Percentiles rank a stretch among this genome's conserved stretches.
phyloP scores from a whole-genome alignment of 345 rosid genomes.

The Corchorus olitorius region DNA sequence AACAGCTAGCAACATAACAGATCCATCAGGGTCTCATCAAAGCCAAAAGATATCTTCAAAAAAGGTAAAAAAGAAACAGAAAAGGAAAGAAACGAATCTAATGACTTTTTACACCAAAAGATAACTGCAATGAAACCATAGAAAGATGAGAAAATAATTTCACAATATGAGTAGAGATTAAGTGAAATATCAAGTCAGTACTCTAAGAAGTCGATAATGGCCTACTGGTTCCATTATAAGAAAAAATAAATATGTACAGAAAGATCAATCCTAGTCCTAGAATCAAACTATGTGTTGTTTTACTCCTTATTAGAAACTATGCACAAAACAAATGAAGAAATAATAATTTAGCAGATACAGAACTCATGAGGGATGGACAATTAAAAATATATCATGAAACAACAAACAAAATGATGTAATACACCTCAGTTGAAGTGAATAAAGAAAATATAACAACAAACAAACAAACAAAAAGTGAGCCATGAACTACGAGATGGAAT shows the following conservation, averaged over 20 bases:
- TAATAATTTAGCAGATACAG: background rate
- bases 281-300: background rate
- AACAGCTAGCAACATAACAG: constrained; percentile 71
- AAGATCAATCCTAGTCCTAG: background rate
- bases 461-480: background rate
- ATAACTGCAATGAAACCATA: constrained; percentile 19
- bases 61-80: constrained; percentile 21
- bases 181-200: background rate
- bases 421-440: too few relatives aligned
- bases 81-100: constrained; percentile 15
- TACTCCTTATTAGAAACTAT: background rate
- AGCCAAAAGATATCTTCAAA: background rate
- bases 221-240: background rate
- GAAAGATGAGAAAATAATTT: background rate
- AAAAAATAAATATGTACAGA: background rate
- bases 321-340: background rate
- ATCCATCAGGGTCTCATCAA: constrained; percentile 41
- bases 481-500: background rate
- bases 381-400: too few relatives aligned
- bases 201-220: background rate
- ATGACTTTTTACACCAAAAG: constrained; percentile 24
- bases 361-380: background rate
- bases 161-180: background rate
- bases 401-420: too few relatives aligned
- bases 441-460: too few relatives aligned